A percentile compares a stretch with the other conserved stretches of the same genome.
phyloP scores from a whole-genome alignment of 176 grass and related monocot genomes.

The Avena atlantica region DNA sequence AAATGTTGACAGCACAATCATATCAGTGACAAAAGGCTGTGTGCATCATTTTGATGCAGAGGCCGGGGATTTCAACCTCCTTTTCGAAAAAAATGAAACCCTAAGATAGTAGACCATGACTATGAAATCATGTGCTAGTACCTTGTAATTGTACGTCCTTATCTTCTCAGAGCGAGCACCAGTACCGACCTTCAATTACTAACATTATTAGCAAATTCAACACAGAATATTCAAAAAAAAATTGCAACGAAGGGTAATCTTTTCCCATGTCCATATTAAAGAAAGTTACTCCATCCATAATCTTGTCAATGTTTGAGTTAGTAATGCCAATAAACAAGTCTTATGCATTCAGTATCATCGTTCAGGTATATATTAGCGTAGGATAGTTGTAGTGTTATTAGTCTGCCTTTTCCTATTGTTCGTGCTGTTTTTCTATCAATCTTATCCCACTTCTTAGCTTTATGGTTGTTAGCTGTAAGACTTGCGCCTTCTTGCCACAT shows the following conservation, averaged over 20 bases:
- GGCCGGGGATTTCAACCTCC: no score
- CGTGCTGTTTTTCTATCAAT: not conserved
- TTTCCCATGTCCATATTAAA: slow-evolving; percentile 12
- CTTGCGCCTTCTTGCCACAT: not conserved
- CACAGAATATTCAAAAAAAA: slow-evolving; percentile 19
- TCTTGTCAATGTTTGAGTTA: not conserved
- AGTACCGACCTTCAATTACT: slow-evolving; percentile 81
- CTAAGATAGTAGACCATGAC: not conserved
- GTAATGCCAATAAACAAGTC: slow-evolving; percentile 4
- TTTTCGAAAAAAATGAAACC: not conserved
- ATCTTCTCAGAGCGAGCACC: slow-evolving; percentile 94
- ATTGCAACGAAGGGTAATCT: not conserved
- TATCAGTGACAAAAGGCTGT: not conserved
- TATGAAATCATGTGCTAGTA: slow-evolving; percentile 33
- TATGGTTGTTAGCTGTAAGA: not conserved
- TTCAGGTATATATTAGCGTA: not conserved
- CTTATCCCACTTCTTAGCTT: not conserved
- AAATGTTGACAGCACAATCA: slow-evolving; percentile 21
- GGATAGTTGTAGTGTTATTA: not conserved
- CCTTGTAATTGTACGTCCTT: slow-evolving; percentile 98
- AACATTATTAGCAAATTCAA: slow-evolving; percentile 20
- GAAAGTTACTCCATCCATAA: slow-evolving; percentile 2
- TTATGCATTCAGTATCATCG: not conserved
- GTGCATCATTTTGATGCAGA: no score
- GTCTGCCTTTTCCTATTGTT: not conserved